phyloP scores from a whole-genome alignment of 768 basidiomycete species.

The Pisolithus microcarpus region DNA sequence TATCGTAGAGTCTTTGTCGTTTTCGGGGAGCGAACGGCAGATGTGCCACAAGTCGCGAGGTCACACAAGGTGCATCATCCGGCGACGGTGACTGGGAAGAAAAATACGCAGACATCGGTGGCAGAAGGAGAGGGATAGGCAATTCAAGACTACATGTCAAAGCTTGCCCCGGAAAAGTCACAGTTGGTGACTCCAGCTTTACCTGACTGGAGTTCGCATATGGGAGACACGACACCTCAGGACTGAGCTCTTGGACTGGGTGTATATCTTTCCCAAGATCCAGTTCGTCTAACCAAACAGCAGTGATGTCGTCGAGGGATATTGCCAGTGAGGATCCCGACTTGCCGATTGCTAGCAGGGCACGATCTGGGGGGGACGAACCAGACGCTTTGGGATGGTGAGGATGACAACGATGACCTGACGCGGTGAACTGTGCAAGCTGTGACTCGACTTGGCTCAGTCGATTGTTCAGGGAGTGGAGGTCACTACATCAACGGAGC shows the following conservation, averaged over 20 bases:
- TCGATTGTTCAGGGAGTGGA: slow-evolving; percentile 79
- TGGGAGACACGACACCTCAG: slow-evolving; percentile 10
- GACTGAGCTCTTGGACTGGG: slow-evolving; percentile 12
- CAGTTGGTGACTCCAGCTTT: slow-evolving; percentile 30
- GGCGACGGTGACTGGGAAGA: slow-evolving; percentile 17
- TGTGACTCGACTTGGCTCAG: slow-evolving; percentile 62
- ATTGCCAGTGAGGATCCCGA: slow-evolving; percentile 45
- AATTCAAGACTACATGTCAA: slow-evolving; percentile 11
- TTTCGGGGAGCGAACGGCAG: slow-evolving; percentile 34
- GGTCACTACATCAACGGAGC: slow-evolving; percentile 40
- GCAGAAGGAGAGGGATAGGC: slow-evolving; percentile 17
- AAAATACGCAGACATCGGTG: slow-evolving; percentile 14
- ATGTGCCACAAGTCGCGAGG: slow-evolving; percentile 30
- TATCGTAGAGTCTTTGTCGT: slow-evolving; percentile 32
- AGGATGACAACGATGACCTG: slow-evolving; percentile 20
- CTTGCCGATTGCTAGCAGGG: slow-evolving; percentile 31
- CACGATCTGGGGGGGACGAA: slow-evolving; percentile 15
- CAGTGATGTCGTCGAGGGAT: slow-evolving; percentile 48
- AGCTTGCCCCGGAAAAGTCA: slow-evolving; percentile 20
- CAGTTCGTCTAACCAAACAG: slow-evolving; percentile 56
- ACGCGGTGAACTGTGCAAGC: slow-evolving; percentile 40
- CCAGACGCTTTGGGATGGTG: slow-evolving; percentile 10
- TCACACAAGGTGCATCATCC: slow-evolving; percentile 28
- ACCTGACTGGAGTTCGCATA: slow-evolving; percentile 15
- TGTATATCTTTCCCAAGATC: slow-evolving; percentile 28